Conservation (phyloP, 257 asterid genomes). For the Penstemon eatonii region DNA sequence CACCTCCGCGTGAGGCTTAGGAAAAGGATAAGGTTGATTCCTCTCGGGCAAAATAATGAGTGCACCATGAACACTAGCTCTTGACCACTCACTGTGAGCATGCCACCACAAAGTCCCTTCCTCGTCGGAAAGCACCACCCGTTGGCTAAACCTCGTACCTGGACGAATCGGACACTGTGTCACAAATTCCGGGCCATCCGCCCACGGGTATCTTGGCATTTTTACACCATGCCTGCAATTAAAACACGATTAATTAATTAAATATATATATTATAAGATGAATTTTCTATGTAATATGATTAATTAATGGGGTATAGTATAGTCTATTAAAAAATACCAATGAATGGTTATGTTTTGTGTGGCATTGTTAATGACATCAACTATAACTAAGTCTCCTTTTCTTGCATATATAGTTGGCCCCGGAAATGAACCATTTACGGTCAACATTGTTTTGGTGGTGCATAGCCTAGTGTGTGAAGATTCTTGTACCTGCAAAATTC, state of each 20-base stretch:
- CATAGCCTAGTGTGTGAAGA: conserved; percentile 39
- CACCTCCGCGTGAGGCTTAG: conserved; percentile 42
- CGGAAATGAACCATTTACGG: conserved; percentile 46
- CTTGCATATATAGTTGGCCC: conserved; percentile 43
- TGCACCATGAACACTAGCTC: conserved; percentile 56
- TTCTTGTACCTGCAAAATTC: conserved; percentile 39
- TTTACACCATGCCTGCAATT: conserved; percentile 61
- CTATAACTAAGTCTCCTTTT: conserved; percentile 38
- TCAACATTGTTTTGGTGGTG: conserved; percentile 38
- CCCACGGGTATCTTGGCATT: conserved; percentile 60
- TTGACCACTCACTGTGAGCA: conserved; percentile 57
- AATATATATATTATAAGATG: too few relatives aligned
- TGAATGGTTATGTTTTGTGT: conserved; percentile 40
- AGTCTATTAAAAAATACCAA: conserved; percentile 23
- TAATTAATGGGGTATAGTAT: too few relatives aligned
- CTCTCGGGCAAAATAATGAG: conserved; percentile 38
- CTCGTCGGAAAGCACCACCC: conserved; percentile 44
- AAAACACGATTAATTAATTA: too few relatives aligned
- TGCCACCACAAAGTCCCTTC: conserved; percentile 73
- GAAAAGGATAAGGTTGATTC: conserved; percentile 39
- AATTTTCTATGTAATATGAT: too few relatives aligned
- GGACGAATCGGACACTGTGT: conserved; percentile 62
- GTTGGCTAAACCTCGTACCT: conserved; percentile 42
- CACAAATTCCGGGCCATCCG: conserved; percentile 52
- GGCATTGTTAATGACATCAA: conserved; percentile 38